A percentile compares a stretch with the other conserved stretches of the same genome.
phyloP scores from a whole-genome alignment of 106 monocot species.

The Phalaenopsis equestris region DNA sequence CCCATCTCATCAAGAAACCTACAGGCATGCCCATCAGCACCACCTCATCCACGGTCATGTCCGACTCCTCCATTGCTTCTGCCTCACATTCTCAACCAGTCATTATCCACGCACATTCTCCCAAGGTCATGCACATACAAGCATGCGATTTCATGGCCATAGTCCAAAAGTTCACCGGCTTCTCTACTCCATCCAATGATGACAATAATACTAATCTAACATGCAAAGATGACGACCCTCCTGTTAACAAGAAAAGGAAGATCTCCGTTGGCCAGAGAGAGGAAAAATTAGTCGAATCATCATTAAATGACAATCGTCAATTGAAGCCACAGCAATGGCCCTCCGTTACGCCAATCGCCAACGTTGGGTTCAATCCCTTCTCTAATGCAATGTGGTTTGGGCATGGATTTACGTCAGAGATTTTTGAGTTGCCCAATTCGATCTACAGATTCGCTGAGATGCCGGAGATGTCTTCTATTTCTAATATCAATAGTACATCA shows the following conservation, averaged over 20 bases:
- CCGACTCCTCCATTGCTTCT: no score
- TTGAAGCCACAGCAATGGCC: background rate
- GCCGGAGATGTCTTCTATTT: no score
- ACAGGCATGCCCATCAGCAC: no score
- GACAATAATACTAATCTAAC: background rate
- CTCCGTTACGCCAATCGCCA: background rate
- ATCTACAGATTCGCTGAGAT: no score
- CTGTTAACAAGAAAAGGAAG: background rate
- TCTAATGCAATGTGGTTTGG: no score
- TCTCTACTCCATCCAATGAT: slow-evolving; percentile 2
- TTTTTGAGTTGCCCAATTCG: no score
- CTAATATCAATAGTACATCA: no score
- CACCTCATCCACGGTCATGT: no score
- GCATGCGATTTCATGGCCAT: slow-evolving; percentile 51
- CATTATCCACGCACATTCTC: slow-evolving; percentile 57
- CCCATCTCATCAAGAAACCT: no score
- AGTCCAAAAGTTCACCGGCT: slow-evolving; percentile 64
- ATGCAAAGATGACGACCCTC: background rate
- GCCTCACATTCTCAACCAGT: slow-evolving; percentile 23
- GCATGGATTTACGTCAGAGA: no score
- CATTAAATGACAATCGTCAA: background rate
- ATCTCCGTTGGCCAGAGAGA: background rate
- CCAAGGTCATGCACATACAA: slow-evolving; percentile 42
- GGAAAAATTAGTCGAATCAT: background rate
- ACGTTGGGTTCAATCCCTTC: background rate